These are phyloP conservation scores for Wickerhamomyces hampshirensis DNA, from an alignment of 805 yeast genomes.

Conservation along the genomic window DNA sequence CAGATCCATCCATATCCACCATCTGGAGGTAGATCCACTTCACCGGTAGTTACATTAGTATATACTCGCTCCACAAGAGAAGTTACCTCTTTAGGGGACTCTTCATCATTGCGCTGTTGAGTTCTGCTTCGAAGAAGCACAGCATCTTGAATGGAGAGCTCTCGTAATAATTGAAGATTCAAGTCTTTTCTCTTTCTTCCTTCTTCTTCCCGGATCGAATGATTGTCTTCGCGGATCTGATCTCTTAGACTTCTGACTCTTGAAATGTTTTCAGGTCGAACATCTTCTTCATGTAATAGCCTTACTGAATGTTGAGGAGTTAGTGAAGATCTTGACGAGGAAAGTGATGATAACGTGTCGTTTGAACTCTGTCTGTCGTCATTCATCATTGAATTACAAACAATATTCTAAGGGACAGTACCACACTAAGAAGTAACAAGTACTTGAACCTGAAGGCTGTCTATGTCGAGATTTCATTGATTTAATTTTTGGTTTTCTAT, in stretches of 20 bases:
- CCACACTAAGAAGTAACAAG: no score
- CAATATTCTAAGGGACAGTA: no score
- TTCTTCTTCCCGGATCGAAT: constrained; percentile 1
- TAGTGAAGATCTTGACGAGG: not conserved
- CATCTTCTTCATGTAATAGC: not conserved
- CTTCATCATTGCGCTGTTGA: not conserved
- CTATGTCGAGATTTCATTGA: no score
- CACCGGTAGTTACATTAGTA: constrained; percentile 27
- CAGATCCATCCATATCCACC: constrained; percentile 71
- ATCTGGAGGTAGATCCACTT: constrained; percentile 46
- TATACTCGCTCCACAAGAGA: not conserved
- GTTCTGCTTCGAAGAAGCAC: not conserved
- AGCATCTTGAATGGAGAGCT: constrained; percentile 10
- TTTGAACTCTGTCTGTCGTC: no score
- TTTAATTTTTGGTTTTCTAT: no score
- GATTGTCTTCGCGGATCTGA: constrained; percentile 3
- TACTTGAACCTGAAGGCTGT: no score
- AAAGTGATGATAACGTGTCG: not conserved
- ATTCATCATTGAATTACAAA: no score
- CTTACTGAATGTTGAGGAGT: not conserved
- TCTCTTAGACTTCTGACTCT: not conserved
- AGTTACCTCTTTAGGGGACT: not conserved
- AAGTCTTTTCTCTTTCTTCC: not conserved
- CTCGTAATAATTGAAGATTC: constrained; percentile 1
- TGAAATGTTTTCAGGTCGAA: not conserved